Conservation (phyloP, 257 asterid genomes). For the Nicotiana attenuata region DNA sequence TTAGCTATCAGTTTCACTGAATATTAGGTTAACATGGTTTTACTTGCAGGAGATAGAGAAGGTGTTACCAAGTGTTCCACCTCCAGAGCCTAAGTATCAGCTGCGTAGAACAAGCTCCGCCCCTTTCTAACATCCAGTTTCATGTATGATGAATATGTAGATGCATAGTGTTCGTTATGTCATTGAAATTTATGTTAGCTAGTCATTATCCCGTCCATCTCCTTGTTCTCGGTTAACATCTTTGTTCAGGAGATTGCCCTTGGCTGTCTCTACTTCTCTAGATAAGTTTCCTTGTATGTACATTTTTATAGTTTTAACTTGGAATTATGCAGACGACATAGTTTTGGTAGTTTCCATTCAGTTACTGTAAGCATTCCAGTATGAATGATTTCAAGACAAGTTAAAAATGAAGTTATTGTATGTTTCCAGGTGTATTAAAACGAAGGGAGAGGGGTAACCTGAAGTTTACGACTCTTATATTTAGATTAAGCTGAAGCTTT, state of each 20-base stretch:
- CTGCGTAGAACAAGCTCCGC: constrained; percentile 42
- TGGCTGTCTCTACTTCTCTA: constrained; percentile 1
- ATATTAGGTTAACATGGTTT: neutral
- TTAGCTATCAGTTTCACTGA: neutral
- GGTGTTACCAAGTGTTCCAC: constrained; percentile 28
- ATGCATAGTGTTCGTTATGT: constrained; percentile 9
- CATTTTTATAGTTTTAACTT: constrained; percentile 25
- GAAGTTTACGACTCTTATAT: neutral
- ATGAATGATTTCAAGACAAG: constrained; percentile 1
- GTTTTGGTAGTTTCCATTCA: constrained; percentile 2
- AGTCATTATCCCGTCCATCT: neutral
- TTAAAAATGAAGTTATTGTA: constrained; percentile 1
- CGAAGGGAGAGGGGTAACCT: neutral
- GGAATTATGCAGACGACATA: constrained; percentile 2
- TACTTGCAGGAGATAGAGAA: constrained; percentile 34
- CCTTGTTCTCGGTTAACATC: neutral
- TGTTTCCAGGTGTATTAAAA: constrained; percentile 2
- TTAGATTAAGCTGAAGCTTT: neutral
- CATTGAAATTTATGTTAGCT: constrained; percentile 7
- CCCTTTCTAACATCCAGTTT: constrained; percentile 24
- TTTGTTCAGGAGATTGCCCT: neutral
- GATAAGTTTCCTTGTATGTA: constrained; percentile 16
- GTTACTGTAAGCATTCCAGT: constrained; percentile 2
- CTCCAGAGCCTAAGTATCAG: constrained; percentile 44
- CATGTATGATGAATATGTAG: constrained; percentile 13